phyloP scores from a whole-genome alignment of 192 early-diverging fungal species.

The Pilaira anomala region DNA sequence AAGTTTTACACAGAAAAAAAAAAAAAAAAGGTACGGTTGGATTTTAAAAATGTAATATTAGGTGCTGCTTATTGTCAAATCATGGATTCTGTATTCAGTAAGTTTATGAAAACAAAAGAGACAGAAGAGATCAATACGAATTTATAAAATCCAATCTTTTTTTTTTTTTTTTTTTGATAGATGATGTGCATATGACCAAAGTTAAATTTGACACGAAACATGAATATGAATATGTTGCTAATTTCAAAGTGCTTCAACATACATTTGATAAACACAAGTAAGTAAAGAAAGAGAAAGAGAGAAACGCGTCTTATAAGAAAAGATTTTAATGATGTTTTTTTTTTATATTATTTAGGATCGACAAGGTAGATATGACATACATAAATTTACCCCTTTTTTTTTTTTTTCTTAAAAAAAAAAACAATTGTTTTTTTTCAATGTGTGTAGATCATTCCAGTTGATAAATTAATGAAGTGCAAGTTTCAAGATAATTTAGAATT shows the following conservation, averaged over 20 bases:
- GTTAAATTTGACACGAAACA: slow-evolving; percentile 95
- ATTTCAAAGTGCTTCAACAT: slow-evolving; percentile 92
- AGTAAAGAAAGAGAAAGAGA: too few species aligned
- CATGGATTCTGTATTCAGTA: slow-evolving; percentile 69
- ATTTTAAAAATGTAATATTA: slow-evolving; percentile 23
- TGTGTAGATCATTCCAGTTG: slow-evolving; percentile 82
- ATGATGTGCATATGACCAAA: slow-evolving; percentile 77
- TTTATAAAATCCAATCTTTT: neutral
- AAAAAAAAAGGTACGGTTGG: slow-evolving; percentile 11
- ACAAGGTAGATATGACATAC: slow-evolving; percentile 60
- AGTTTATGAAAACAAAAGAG: neutral
- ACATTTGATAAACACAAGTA: slow-evolving; percentile 82
- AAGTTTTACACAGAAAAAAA: neutral
- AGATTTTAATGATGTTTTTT: too few species aligned
- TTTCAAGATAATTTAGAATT: slow-evolving; percentile 99
- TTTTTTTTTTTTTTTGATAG: slow-evolving; percentile 26
- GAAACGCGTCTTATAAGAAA: slow-evolving; percentile 16
- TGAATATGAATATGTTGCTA: slow-evolving; percentile 94
- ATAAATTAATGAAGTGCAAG: slow-evolving; percentile 89
- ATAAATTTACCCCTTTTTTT: neutral
- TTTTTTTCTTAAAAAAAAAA: neutral
- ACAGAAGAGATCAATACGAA: neutral
- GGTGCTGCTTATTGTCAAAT: slow-evolving; percentile 71
- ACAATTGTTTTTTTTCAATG: too few species aligned
- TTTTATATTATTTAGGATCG: slow-evolving; percentile 44